Evolutionary conservation across 192 early-diverging fungal species (phyloP).

Genomic region (Diversispora epigaea): DNA sequence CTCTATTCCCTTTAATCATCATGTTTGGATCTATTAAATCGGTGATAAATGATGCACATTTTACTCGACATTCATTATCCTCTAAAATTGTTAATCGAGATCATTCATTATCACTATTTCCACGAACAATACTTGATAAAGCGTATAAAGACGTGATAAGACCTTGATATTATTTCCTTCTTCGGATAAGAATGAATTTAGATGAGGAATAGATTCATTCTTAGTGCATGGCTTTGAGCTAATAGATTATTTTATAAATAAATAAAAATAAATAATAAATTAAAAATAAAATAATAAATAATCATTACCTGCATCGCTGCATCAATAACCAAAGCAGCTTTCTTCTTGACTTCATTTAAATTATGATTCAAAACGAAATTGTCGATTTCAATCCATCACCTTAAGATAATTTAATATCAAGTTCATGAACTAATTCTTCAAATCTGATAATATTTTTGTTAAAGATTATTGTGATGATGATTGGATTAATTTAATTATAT

Average conservation of each 20-base stretch:
- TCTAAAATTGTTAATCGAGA: not conserved
- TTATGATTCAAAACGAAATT: slow-evolving; percentile 41
- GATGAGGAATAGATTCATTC: not conserved
- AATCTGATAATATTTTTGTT: too few species aligned
- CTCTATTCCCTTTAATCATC: not conserved
- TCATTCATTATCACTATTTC: not conserved
- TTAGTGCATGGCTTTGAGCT: not conserved
- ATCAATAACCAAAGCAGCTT: slow-evolving; percentile 52
- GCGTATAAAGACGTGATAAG: not conserved
- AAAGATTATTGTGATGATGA: too few species aligned
- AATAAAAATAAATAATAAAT: slow-evolving; percentile 7
- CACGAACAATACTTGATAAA: too few species aligned
- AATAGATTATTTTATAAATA: not conserved
- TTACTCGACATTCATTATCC: slow-evolving; percentile 19
- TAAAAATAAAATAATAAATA: not conserved
- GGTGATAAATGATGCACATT: slow-evolving; percentile 24
- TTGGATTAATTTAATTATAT: slow-evolving; percentile 33
- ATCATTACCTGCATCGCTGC: slow-evolving; percentile 53
- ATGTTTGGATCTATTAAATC: slow-evolving; percentile 31
- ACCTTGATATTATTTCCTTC: not conserved
- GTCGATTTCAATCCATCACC: slow-evolving; percentile 38
- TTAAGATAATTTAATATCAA: slow-evolving; percentile 48
- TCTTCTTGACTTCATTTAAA: slow-evolving; percentile 36
- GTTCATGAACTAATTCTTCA: slow-evolving; percentile 58
- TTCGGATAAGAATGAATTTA: too few species aligned